Percentiles rank a stretch among this genome's conserved stretches.
phyloP scores from a whole-genome alignment of 768 basidiomycete genomes.

The Calocera viscosa region DNA sequence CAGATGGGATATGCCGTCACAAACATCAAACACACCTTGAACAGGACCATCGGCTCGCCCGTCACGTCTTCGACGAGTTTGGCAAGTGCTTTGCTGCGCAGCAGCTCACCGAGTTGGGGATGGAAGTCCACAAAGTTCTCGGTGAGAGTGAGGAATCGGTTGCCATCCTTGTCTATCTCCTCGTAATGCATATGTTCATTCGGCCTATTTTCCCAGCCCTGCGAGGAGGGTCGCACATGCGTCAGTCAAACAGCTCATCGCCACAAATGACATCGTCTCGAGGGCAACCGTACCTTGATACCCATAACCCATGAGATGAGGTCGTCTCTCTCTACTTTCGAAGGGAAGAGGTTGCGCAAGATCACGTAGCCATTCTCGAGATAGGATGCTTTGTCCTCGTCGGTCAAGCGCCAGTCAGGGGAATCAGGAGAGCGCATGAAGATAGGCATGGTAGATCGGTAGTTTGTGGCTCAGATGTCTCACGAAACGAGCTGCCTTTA shows the following conservation, averaged over 20 bases:
- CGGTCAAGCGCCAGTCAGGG: neutral
- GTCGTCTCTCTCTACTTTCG: neutral
- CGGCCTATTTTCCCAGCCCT: neutral
- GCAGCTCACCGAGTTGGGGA: neutral
- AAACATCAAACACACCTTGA: neutral
- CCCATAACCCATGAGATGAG: neutral
- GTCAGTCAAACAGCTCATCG: no score
- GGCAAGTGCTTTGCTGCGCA: neutral
- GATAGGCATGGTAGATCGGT: neutral
- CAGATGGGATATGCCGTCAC: neutral
- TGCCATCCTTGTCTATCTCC: slow-evolving; percentile 9
- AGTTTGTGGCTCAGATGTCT: neutral
- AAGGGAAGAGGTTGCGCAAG: neutral
- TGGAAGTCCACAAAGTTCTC: slow-evolving; percentile 12
- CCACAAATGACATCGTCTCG: no score
- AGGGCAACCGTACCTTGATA: neutral
- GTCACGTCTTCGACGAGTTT: slow-evolving; percentile 4
- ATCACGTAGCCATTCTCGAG: neutral
- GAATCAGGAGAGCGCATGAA: neutral
- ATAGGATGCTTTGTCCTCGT: neutral
- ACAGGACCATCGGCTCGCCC: slow-evolving; percentile 11
- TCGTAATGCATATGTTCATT: slow-evolving; percentile 11
- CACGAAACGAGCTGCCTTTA: neutral
- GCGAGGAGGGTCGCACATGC: no score
- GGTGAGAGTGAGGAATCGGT: neutral